Base-by-base conservation (phyloP, 805 yeast species). In the Yarrowia sp. region DNA sequence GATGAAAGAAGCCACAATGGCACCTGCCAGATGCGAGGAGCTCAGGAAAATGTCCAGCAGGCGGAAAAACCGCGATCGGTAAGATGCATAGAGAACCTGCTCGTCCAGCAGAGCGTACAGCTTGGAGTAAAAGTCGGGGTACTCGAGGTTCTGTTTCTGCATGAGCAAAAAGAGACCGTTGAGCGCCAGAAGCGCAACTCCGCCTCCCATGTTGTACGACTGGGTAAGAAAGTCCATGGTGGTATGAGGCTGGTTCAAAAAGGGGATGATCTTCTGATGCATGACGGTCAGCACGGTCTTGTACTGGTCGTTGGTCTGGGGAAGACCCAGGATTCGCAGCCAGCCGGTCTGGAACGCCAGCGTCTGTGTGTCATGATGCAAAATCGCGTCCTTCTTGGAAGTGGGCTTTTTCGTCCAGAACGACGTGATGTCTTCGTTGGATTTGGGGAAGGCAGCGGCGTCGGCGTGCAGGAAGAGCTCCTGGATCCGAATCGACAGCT, bases 161-260 rank as follows among this genome's bases (percentile, higher is more conserved):
- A 94, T 94, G 70, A 94, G 82, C 74, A 87, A 92, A 79, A 92
- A 94, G 66, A 94, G 81, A 11, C 97, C 96, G 77, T 92, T 94
- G 73, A 94, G 82, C 1, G 98, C 89, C 67, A 95, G 79, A 53
- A 94, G 85, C 16, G 93, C 89, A 14, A 89, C 81, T 8, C 89
- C 82, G 4, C 86, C 87, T 56, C 86, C 81, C 74, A 82, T 67
- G 72, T 90, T 83, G 75, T 92, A 93, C 2, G 96, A 88, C 70
- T 91, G 97, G 0, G 97, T 92, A 70, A 94, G 81, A 76, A 94
- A 95, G 80, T 94, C 99, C 97, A 95, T 93, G 56, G 95, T 80
- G 70, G 85, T 83, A 52, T 91, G 89, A 8, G 98, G 97, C 72
- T 87, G 88, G 55, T 85, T 83, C 83, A 92, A 85, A 75, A 84